Percentiles rank a stretch among this genome's conserved stretches.
phyloP scores from a whole-genome alignment of 805 yeast species.

The Kazachstania kunashirensis region DNA sequence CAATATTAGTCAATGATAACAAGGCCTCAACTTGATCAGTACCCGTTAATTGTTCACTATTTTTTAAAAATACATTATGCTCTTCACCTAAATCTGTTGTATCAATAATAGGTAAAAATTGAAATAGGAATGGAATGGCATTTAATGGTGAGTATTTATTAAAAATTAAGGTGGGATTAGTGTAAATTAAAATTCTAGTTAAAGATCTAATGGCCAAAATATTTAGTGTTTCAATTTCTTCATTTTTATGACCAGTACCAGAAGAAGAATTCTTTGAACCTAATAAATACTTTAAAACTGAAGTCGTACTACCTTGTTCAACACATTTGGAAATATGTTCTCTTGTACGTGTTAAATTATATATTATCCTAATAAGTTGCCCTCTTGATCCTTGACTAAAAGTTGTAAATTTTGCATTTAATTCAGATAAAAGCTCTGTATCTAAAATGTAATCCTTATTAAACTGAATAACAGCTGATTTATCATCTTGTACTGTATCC shows the following conservation, averaged over 20 bases:
- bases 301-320: conserved; percentile 39
- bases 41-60: conserved; percentile 10
- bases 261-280: conserved; percentile 3
- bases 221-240: conserved; percentile 15
- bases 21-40: conserved; percentile 44
- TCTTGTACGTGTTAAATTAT: conserved; percentile 24
- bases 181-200: conserved; percentile 35
- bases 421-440: conserved; percentile 14
- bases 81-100: conserved; percentile 3
- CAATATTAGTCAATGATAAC: conserved; percentile 58
- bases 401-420: conserved; percentile 9
- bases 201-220: conserved; percentile 35
- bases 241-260: conserved; percentile 4
- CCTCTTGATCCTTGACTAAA: conserved; percentile 21
- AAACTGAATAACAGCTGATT: conserved; percentile 11
- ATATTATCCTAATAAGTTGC: conserved; percentile 27
- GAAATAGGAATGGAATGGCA: conserved; percentile 38
- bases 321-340: conserved; percentile 26
- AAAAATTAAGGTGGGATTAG: conserved; percentile 39
- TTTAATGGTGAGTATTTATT: conserved; percentile 34
- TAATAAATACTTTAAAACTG: conserved; percentile 32
- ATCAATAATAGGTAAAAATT: conserved; percentile 23
- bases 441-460: conserved; percentile 16
- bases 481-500: conserved; percentile 4
- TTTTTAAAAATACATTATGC: conserved; percentile 8